Conservation (phyloP, 225 moss, liverwort and hornwort species). For the Pseudisothecium myosuroides region DNA sequence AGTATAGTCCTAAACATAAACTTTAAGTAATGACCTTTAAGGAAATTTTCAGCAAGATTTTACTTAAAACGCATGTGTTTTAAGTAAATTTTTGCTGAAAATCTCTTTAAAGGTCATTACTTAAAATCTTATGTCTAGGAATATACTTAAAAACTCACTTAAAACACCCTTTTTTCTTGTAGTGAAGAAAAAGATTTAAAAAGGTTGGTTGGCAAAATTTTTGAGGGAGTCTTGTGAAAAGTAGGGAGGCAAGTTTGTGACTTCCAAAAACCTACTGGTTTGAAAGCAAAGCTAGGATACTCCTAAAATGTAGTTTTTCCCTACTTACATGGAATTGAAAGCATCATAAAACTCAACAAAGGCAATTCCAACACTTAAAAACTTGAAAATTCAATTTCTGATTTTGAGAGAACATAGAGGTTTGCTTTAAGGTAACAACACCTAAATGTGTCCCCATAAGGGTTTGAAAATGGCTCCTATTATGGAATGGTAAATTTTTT, state of each 20-base stretch:
- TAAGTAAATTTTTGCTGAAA: too few species aligned
- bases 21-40: too few species aligned
- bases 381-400: neutral
- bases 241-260: neutral
- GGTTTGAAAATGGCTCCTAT: neutral
- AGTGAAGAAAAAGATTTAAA: neutral
- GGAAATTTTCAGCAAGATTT: too few species aligned
- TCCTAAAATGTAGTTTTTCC: neutral
- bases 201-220: neutral
- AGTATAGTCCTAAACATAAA: too few species aligned
- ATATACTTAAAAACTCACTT: too few species aligned
- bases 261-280: rapidly evolving
- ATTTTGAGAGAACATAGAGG: neutral
- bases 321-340: neutral
- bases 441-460: neutral
- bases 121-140: too few species aligned
- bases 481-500: neutral
- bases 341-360: neutral
- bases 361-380: neutral
- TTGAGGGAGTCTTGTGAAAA: neutral
- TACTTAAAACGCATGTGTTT: too few species aligned
- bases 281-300: neutral
- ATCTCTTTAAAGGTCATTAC: too few species aligned
- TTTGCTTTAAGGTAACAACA: neutral
- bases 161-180: too few species aligned